phyloP scores from a whole-genome alignment of 2,329 filamentous ascomycete genomes.

The Fusarium sp. region DNA sequence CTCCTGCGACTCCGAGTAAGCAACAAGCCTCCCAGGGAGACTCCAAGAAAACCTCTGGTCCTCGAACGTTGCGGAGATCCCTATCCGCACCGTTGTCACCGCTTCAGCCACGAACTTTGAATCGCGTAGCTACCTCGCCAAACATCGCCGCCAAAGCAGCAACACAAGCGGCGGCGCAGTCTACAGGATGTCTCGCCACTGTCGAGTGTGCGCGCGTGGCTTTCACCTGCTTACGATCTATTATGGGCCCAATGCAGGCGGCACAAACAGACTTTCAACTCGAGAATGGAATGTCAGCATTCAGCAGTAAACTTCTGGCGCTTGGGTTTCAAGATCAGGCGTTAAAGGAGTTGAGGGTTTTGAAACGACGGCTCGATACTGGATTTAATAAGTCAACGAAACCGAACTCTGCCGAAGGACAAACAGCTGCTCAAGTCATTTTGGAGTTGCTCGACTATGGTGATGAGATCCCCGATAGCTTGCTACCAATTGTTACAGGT shows the following conservation, averaged over 20 bases:
- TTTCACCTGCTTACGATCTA: slow-evolving; percentile 69
- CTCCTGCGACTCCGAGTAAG: slow-evolving; percentile 46
- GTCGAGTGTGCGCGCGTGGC: slow-evolving; percentile 76
- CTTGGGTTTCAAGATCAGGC: slow-evolving; percentile 74
- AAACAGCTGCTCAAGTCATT: slow-evolving; percentile 49
- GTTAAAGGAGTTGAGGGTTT: slow-evolving; percentile 70
- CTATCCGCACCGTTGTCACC: slow-evolving; percentile 68
- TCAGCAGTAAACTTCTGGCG: slow-evolving; percentile 71
- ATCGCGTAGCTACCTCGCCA: slow-evolving; percentile 67
- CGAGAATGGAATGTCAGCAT: slow-evolving; percentile 76
- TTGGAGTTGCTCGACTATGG: slow-evolving; percentile 71
- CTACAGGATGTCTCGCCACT: slow-evolving; percentile 61
- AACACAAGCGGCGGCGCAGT: slow-evolving; percentile 42
- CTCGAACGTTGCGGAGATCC: slow-evolving; percentile 62
- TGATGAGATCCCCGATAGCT: slow-evolving; percentile 52
- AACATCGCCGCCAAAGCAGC: slow-evolving; percentile 49
- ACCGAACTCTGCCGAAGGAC: slow-evolving; percentile 42
- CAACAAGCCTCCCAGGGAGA: slow-evolving; percentile 49
- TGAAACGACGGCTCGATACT: slow-evolving; percentile 70
- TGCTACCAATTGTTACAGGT: slow-evolving; percentile 66
- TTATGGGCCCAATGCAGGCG: slow-evolving; percentile 63
- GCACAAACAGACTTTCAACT: slow-evolving; percentile 72
- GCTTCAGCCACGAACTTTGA: slow-evolving; percentile 68
- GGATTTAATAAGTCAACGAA: slow-evolving; percentile 47
- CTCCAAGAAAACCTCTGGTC: slow-evolving; percentile 46